Conservation (phyloP, 2,329 filamentous ascomycete species). For the Cercospora janseana region DNA sequence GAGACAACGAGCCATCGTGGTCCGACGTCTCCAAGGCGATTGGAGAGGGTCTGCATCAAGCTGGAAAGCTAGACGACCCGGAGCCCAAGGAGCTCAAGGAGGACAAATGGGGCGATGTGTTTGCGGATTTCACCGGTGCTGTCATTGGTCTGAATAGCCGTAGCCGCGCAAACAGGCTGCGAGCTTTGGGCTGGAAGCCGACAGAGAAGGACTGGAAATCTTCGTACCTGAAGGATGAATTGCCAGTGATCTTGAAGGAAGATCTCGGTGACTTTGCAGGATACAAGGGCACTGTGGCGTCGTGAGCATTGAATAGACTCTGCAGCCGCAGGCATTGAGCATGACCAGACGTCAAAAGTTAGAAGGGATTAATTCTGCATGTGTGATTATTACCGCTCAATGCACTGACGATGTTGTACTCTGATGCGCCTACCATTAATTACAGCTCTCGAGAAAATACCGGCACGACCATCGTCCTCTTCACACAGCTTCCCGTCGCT, state of each 20-base stretch:
- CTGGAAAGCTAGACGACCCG: slow-evolving; percentile 42
- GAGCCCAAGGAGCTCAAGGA: slow-evolving; percentile 39
- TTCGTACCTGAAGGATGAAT: slow-evolving; percentile 46
- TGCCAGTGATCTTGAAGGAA: slow-evolving; percentile 39
- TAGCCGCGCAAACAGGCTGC: slow-evolving; percentile 46
- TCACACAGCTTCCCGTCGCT: neutral
- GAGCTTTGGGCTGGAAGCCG: slow-evolving; percentile 48
- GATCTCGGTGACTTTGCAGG: slow-evolving; percentile 30
- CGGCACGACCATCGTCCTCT: neutral
- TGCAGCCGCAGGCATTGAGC: too few relatives aligned
- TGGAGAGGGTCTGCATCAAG: slow-evolving; percentile 40
- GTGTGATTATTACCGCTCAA: too few relatives aligned
- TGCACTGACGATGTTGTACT: too few relatives aligned
- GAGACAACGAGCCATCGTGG: slow-evolving; percentile 47
- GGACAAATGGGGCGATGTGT: slow-evolving; percentile 44
- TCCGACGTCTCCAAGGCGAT: slow-evolving; percentile 42
- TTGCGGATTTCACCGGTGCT: slow-evolving; percentile 39
- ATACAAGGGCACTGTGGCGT: slow-evolving; percentile 23
- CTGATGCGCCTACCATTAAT: too few relatives aligned
- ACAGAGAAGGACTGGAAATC: slow-evolving; percentile 45
- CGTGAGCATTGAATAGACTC: too few relatives aligned
- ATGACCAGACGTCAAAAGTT: too few relatives aligned
- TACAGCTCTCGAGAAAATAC: neutral
- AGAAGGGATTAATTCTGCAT: too few relatives aligned
- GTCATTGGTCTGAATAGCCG: slow-evolving; percentile 47